phyloP scores from a whole-genome alignment of 345 rosid genomes.

The Eucalyptus sideroxylon region DNA sequence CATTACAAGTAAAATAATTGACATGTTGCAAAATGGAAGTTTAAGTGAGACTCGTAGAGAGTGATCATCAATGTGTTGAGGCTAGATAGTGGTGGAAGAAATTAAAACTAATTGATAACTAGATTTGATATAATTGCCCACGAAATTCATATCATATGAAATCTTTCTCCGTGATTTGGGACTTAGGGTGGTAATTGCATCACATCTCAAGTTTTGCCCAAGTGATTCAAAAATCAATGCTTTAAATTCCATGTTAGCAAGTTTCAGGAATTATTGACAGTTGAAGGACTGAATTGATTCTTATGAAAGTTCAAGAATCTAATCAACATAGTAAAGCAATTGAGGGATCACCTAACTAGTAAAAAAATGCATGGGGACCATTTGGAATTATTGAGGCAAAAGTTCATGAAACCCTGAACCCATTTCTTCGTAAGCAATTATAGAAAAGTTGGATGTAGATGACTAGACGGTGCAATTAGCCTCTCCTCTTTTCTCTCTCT shows the following conservation, averaged over 20 bases:
- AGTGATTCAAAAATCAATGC: neutral
- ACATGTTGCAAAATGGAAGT: neutral
- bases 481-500: neutral
- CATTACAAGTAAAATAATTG: neutral
- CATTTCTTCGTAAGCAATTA: neutral
- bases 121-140: fast-evolving
- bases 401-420: neutral
- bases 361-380: neutral
- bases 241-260: neutral
- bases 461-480: neutral
- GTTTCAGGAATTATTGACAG: neutral
- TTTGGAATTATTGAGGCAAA: neutral
- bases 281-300: neutral
- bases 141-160: neutral
- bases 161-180: neutral
- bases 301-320: neutral
- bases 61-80: neutral
- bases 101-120: neutral
- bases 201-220: neutral
- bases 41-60: neutral
- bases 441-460: neutral
- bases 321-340: neutral
- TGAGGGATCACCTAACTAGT: neutral
- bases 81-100: neutral
- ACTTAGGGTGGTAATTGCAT: neutral